Evolutionary conservation across 495 filamentous ascomycete genomes (phyloP), one percentile per base, ranked within the genome.

Genomic region (Pyronema domesticum): DNA sequence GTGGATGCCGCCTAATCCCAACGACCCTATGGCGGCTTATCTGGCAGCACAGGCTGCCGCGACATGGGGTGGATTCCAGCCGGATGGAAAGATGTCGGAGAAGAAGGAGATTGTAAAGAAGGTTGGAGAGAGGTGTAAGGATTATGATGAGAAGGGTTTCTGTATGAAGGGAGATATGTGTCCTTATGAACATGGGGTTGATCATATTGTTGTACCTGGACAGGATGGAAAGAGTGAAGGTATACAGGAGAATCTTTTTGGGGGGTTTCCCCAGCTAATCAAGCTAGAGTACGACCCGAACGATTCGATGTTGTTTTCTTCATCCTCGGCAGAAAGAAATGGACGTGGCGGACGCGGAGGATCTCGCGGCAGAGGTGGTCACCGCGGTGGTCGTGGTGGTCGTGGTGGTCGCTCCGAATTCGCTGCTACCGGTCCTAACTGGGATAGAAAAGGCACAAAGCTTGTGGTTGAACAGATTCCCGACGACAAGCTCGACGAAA

Each of bases 391-490:
- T 3, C 13, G 49, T 6, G 23, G 61, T 51, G 46, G 55, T 19
- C 54, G 66, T 13, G 57, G 57, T 6, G 55, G 54, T n/a, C 42
- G 66, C 13, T 56, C 64, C 4, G 58, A 64, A 39, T 54, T 93
- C 65, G 86, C 88, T 6, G 75, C 77, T 3, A 77, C 79, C 54
- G 83, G 88, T 0, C 84, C 85, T 0, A 82, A 81, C 44, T 72
- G 75, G 39, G 86, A 95, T 65, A 76, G 75, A 52, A 78, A 76
- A 0, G 82, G 84, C 54, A 86, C 79, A 1, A 82, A 83, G 0
- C 80, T 98, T 43, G 91, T 96, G 6, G 79, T 98, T 5, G 89
- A 95, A 60, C 82, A 88, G 57, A 95, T 98, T 37, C 91, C 91
- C 0, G 82, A 87, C 50, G 86, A 95, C 34, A 80, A 86, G 52